phyloP scores from a whole-genome alignment of 2,329 filamentous ascomycete species.

The Botrytis hyacinthi region DNA sequence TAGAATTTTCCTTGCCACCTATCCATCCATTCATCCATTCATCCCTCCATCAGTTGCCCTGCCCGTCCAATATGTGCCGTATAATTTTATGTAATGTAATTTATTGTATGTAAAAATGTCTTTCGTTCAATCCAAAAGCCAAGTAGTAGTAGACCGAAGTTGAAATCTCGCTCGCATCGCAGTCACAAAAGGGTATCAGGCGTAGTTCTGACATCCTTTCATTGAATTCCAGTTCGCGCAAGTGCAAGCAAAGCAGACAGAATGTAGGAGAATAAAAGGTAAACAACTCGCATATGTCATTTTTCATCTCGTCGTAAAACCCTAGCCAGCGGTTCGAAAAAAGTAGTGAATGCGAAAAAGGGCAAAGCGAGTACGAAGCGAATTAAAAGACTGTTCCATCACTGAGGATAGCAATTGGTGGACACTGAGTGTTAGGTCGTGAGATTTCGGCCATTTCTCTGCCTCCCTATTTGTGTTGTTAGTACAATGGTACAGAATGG shows the following conservation, averaged over 20 bases:
- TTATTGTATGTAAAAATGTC: constrained; percentile 3
- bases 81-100: constrained; percentile 6
- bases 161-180: constrained; percentile 11
- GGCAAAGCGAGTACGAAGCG: constrained; percentile 6
- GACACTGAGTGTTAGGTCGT: constrained; percentile 79
- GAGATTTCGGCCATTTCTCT: constrained; percentile 95
- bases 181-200: constrained; percentile 18
- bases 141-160: constrained; percentile 12
- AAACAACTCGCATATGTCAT: constrained; percentile 11
- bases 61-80: constrained; percentile 8
- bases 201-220: not conserved
- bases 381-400: constrained; percentile 90
- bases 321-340: constrained; percentile 12
- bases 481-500: constrained; percentile 15
- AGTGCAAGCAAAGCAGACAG: constrained; percentile 3
- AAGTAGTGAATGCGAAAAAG: constrained; percentile 9
- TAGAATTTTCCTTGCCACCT: constrained; percentile 10
- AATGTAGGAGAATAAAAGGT: constrained; percentile 1
- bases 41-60: constrained; percentile 3
- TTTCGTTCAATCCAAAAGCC: not conserved
- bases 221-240: not conserved
- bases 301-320: constrained; percentile 18
- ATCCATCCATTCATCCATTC: constrained; percentile 9
- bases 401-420: constrained; percentile 92
- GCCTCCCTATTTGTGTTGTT: constrained; percentile 62